Conservation (phyloP, 768 basidiomycete species). For the Leccinum disarticulatum region DNA sequence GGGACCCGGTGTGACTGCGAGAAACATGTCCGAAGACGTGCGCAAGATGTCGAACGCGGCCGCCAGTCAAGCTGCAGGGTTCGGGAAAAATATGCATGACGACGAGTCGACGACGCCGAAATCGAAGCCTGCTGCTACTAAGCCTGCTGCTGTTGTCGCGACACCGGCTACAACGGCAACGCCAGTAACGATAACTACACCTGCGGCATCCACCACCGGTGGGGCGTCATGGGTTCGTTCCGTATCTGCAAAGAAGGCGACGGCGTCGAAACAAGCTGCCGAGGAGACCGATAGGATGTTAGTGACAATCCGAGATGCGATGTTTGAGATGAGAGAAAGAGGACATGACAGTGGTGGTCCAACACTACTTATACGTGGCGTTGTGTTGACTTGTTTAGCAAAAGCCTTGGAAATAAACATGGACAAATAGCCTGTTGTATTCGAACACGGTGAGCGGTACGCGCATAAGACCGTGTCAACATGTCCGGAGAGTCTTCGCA, state of each 20-base stretch:
- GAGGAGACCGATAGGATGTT: conserved; percentile 60
- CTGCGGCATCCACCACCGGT: conserved; percentile 28
- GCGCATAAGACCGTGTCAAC: conserved; percentile 9
- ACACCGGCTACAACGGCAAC: conserved; percentile 26
- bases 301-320: conserved; percentile 75
- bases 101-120: conserved; percentile 64
- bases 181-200: conserved; percentile 32
- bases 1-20: conserved; percentile 77
- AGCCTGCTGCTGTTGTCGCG: conserved; percentile 31
- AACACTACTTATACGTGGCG: background rate
- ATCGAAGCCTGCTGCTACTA: conserved; percentile 34
- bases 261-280: conserved; percentile 35
- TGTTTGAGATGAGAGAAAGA: conserved; percentile 82
- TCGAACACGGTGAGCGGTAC: conserved; percentile 5
- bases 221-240: conserved; percentile 56
- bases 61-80: conserved; percentile 82
- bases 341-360: conserved; percentile 63
- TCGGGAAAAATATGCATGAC: conserved; percentile 80
- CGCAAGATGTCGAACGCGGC: conserved; percentile 88
- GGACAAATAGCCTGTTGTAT: conserved; percentile 20
- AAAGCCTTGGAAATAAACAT: conserved; percentile 25
- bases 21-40: conserved; percentile 90
- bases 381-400: conserved; percentile 24
- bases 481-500: conserved; percentile 51
- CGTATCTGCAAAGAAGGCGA: conserved; percentile 50